These are phyloP conservation scores for Psilocybe mexicana DNA, from an alignment of 1,284 basidiomycete genomes.

Conservation along the genomic window DNA sequence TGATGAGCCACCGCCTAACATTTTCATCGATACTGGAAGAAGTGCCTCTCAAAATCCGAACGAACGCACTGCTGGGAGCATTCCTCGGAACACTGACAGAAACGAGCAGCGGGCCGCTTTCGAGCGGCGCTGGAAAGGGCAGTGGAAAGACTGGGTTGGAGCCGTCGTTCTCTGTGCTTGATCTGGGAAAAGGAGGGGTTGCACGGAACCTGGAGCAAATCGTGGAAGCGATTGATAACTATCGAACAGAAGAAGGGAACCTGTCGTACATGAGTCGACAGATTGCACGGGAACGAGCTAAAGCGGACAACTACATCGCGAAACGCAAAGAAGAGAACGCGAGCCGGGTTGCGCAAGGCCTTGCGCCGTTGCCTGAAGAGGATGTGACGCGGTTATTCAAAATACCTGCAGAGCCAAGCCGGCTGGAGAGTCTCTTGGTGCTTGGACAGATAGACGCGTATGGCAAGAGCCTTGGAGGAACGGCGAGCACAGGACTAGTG, in stretches of 20 bases:
- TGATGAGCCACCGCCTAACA: conserved; percentile 85
- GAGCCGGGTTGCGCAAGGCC: conserved; percentile 78
- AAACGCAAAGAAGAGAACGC: conserved; percentile 93
- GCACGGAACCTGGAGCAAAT: conserved; percentile 79
- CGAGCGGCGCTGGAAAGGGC: conserved; percentile 39
- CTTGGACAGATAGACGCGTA: conserved; percentile 88
- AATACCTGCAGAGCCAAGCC: conserved; percentile 86
- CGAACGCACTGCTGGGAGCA: conserved; percentile 82
- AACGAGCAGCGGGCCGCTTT: conserved; percentile 34
- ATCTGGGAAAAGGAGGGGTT: conserved; percentile 61
- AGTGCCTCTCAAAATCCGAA: conserved; percentile 87
- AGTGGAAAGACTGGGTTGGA: conserved; percentile 39
- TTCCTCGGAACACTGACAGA: conserved; percentile 78
- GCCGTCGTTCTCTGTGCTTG: conserved; percentile 59
- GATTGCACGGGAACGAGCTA: conserved; percentile 85
- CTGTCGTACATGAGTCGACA: conserved; percentile 91
- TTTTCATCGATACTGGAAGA: conserved; percentile 90
- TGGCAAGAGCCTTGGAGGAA: conserved; percentile 73
- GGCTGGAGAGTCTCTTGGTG: conserved; percentile 86
- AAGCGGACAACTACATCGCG: conserved; percentile 78
- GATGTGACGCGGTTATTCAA: conserved; percentile 84
- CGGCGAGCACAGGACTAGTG: conserved; percentile 68
- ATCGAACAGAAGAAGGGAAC: conserved; percentile 91
- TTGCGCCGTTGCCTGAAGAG: conserved; percentile 86
- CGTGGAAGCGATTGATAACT: conserved; percentile 82